Evolutionary conservation across 192 early-diverging fungal species (phyloP).

Genomic region (Martensiomyces pterosporus): DNA sequence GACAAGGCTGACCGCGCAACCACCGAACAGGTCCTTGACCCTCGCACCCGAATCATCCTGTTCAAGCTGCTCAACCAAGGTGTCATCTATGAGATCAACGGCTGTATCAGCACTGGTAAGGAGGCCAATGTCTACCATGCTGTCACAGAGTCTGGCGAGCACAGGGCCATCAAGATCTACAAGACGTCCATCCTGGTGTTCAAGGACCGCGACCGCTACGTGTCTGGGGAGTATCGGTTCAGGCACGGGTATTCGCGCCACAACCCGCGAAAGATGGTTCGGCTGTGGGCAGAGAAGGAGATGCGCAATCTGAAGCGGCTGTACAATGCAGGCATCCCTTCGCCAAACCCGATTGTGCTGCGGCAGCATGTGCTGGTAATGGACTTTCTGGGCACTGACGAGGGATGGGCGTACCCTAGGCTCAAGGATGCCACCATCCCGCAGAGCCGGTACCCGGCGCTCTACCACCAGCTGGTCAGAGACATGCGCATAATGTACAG

Average conservation of each 20-base stretch:
- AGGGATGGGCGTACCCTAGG: conserved; percentile 91
- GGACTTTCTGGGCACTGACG: conserved; percentile 86
- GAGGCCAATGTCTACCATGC: conserved; percentile 99
- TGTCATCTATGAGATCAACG: conserved; percentile 90
- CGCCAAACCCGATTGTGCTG: conserved; percentile 82
- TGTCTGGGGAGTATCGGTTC: conserved; percentile 93
- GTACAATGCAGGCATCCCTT: conserved; percentile 77
- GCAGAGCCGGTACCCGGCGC: conserved; percentile 58
- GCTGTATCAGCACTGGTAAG: conserved; percentile 96
- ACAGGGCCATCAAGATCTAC: conserved; percentile 95
- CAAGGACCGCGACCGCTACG: conserved; percentile 97
- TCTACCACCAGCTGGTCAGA: conserved; percentile 83
- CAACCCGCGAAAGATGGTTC: conserved; percentile 98
- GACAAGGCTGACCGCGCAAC: conserved; percentile 97
- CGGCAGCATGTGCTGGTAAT: conserved; percentile 94
- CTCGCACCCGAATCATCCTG: conserved; percentile 94
- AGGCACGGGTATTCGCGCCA: conserved; percentile 88
- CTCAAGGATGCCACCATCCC: conserved; percentile 92
- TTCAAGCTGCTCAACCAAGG: conserved; percentile 93
- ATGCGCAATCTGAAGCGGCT: conserved; percentile 97
- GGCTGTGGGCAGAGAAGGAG: conserved; percentile 98
- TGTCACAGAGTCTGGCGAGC: conserved; percentile 71
- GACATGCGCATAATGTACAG: conserved; percentile 91
- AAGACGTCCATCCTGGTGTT: conserved; percentile 98
- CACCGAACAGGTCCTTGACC: conserved; percentile 94